A percentile compares a stretch with the other conserved stretches of the same genome.
These are phyloP conservation scores for Neurospora discreta DNA, from an alignment of 495 filamentous ascomycete species.

Conservation along the genomic window DNA sequence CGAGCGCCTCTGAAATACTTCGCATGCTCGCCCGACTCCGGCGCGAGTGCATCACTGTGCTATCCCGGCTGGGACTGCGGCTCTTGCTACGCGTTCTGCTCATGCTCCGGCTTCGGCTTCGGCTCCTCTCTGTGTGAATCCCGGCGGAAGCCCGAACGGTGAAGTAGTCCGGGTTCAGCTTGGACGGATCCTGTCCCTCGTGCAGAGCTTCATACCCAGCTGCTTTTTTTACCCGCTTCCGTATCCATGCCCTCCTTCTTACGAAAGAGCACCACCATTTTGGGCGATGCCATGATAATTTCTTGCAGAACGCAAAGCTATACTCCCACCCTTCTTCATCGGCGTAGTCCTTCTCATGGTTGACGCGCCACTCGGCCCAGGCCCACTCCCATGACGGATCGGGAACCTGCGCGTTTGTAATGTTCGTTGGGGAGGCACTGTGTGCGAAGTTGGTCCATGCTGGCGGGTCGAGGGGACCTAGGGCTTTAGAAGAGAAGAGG, in stretches of 20 bases:
- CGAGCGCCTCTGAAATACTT: background rate
- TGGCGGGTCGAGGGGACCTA: slow-evolving; percentile 77
- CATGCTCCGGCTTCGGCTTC: slow-evolving; percentile 16
- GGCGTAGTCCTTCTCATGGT: slow-evolving; percentile 60
- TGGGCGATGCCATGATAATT: slow-evolving; percentile 82
- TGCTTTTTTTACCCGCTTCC: slow-evolving; percentile 61
- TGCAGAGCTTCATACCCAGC: slow-evolving; percentile 13
- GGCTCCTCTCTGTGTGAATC: slow-evolving; percentile 26
- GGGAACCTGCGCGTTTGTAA: slow-evolving; percentile 81
- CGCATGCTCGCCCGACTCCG: slow-evolving; percentile 1
- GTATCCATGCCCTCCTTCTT: slow-evolving; percentile 75
- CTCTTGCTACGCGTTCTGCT: slow-evolving; percentile 17
- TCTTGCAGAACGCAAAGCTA: slow-evolving; percentile 67
- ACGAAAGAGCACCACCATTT: slow-evolving; percentile 92
- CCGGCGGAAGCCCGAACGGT: slow-evolving; percentile 49
- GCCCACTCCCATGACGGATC: slow-evolving; percentile 96
- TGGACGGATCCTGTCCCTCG: slow-evolving; percentile 37
- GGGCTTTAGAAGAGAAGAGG: slow-evolving; percentile 72
- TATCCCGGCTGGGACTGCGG: slow-evolving; percentile 10
- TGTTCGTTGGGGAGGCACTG: slow-evolving; percentile 69
- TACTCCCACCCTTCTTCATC: slow-evolving; percentile 97
- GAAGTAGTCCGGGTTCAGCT: slow-evolving; percentile 78
- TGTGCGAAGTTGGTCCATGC: slow-evolving; percentile 73
- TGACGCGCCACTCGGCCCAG: slow-evolving; percentile 90
- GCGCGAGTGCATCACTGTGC: slow-evolving; percentile 1